These are phyloP conservation scores for Wickerhamomyces chambardii DNA, from an alignment of 805 yeast genomes.

Conservation along the genomic window DNA sequence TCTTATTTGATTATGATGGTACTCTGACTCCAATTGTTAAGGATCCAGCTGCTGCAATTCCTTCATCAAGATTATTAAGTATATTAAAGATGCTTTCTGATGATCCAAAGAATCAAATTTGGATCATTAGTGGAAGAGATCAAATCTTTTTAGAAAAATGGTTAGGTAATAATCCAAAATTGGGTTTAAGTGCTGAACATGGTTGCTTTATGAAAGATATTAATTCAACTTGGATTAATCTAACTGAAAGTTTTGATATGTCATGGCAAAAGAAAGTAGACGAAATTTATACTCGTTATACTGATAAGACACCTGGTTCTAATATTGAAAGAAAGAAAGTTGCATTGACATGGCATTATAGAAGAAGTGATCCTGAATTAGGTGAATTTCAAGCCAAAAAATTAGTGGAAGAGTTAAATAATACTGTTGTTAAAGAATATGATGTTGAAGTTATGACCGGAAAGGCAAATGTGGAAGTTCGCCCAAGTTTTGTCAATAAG, in stretches of 20 bases:
- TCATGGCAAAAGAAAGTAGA: constrained; percentile 87
- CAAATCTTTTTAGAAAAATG: constrained; percentile 82
- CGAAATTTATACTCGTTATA: constrained; percentile 61
- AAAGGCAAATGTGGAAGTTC: constrained; percentile 94
- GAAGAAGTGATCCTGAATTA: constrained; percentile 88
- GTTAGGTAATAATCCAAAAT: constrained; percentile 57
- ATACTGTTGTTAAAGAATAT: constrained; percentile 49
- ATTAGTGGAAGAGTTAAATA: constrained; percentile 54
- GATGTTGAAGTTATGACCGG: constrained; percentile 97
- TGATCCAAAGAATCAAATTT: constrained; percentile 79
- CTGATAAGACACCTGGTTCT: constrained; percentile 88
- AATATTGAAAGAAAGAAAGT: constrained; percentile 82
- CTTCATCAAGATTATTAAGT: constrained; percentile 60
- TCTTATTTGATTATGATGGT: constrained; percentile 95
- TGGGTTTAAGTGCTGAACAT: constrained; percentile 94
- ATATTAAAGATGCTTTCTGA: constrained; percentile 51
- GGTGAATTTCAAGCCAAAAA: constrained; percentile 81
- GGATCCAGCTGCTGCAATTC: constrained; percentile 98
- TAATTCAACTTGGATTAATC: constrained; percentile 71
- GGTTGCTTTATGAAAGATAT: constrained; percentile 88
- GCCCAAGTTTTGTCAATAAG: constrained; percentile 90
- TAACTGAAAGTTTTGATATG: constrained; percentile 81
- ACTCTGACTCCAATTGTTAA: constrained; percentile 93
- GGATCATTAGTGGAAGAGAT: constrained; percentile 97
- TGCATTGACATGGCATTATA: constrained; percentile 96